Conservation (phyloP, 1,284 basidiomycete species). For the Moniliella sp. region DNA sequence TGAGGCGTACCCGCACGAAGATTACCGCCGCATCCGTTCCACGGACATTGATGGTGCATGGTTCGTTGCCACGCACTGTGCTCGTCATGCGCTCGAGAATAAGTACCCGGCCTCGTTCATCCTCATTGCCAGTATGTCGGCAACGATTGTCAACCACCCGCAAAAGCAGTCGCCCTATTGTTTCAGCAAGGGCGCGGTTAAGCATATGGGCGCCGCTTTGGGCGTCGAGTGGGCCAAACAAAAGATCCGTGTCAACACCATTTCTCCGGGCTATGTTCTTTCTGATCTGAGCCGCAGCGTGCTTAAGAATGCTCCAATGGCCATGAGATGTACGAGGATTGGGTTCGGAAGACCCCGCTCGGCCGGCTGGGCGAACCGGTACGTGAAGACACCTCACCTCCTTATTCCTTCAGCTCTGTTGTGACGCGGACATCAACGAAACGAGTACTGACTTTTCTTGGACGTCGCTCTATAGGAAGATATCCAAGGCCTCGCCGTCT, state of each 20-base stretch:
- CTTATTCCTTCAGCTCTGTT: too few relatives aligned
- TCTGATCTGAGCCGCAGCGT: constrained; percentile 60
- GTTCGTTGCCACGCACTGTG: constrained; percentile 78
- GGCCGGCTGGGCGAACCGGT: too few relatives aligned
- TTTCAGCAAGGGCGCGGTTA: constrained; percentile 57
- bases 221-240: constrained; percentile 74
- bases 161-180: constrained; percentile 85
- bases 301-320: constrained; percentile 33
- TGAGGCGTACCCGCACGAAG: constrained; percentile 47
- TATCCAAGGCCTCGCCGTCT: constrained; percentile 51
- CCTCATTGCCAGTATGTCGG: constrained; percentile 66
- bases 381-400: too few relatives aligned
- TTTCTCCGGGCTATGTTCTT: constrained; percentile 36
- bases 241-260: constrained; percentile 54
- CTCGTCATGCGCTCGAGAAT: constrained; percentile 43
- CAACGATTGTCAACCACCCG: constrained; percentile 48
- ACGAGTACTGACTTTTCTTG: too few relatives aligned
- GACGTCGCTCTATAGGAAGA: too few relatives aligned
- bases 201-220: constrained; percentile 63
- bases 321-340: too few relatives aligned
- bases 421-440: too few relatives aligned
- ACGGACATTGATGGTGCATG: constrained; percentile 72
- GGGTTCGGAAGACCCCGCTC: too few relatives aligned
- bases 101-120: constrained; percentile 51
- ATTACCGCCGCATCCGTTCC: constrained; percentile 47